Evolutionary conservation across 164 flowering plant genomes (phyloP).

Genomic region (Hamamelis virginiana): DNA sequence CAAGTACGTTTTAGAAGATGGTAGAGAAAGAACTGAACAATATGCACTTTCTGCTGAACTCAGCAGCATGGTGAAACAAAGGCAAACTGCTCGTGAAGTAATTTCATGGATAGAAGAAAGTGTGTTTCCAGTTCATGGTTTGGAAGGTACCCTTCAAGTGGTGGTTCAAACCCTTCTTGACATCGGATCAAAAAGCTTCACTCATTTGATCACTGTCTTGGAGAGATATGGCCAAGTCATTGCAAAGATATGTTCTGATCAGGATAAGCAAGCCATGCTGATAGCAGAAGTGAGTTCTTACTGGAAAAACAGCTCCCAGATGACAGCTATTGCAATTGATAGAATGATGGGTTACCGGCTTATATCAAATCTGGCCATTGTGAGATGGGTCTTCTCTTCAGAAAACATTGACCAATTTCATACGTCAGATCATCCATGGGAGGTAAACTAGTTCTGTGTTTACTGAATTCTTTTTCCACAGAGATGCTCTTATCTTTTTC

Average conservation of each 20-base stretch:
- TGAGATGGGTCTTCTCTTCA: conserved; percentile 86
- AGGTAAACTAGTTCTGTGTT: conserved; percentile 44
- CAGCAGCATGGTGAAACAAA: conserved; percentile 77
- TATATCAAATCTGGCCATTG: conserved; percentile 86
- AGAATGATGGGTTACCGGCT: conserved; percentile 99
- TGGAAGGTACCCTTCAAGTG: conserved; percentile 58
- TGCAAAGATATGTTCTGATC: conserved; percentile 75
- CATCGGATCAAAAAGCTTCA: conserved; percentile 97
- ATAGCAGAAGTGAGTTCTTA: conserved; percentile 74
- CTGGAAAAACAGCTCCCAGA: conserved; percentile 90
- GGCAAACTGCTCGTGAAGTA: conserved; percentile 64
- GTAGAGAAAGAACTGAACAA: conserved; percentile 45
- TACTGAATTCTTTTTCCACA: not conserved
- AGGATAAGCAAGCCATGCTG: conserved; percentile 76
- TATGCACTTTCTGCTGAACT: conserved; percentile 65
- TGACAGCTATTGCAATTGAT: conserved; percentile 85
- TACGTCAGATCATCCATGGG: conserved; percentile 86
- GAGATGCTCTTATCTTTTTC: not conserved
- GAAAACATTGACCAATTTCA: conserved; percentile 78
- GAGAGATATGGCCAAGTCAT: conserved; percentile 97
- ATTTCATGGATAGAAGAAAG: conserved; percentile 85
- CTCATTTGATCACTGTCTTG: conserved; percentile 91
- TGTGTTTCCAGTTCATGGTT: conserved; percentile 70
- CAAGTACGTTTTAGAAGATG: conserved; percentile 56
- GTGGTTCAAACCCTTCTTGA: conserved; percentile 89